Percentiles rank a stretch among this genome's conserved stretches.
These are phyloP conservation scores for Candida succiphila DNA, from an alignment of 805 yeast species.

Conservation along the genomic window DNA sequence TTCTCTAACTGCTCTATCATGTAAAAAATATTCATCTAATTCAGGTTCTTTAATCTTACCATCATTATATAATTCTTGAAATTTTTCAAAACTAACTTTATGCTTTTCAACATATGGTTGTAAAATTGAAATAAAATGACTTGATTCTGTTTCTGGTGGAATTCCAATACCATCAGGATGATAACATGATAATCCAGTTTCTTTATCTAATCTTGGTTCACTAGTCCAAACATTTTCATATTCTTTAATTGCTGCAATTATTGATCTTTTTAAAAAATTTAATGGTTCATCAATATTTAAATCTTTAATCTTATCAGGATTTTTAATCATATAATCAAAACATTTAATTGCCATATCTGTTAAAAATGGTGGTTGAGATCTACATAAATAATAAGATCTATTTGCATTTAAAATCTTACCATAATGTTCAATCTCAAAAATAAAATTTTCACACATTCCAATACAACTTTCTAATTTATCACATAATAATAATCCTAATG, in stretches of 20 bases:
- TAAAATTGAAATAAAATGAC: conserved; percentile 72
- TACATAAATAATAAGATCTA: conserved; percentile 78
- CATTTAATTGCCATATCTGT: conserved; percentile 84
- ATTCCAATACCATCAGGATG: conserved; percentile 89
- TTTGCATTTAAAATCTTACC: conserved; percentile 93
- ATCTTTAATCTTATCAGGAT: not conserved
- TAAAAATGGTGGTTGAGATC: conserved; percentile 95
- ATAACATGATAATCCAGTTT: conserved; percentile 77
- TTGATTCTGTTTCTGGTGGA: conserved; percentile 92
- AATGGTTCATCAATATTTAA: conserved; percentile 16
- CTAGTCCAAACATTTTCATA: conserved; percentile 74
- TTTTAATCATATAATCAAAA: conserved; percentile 38
- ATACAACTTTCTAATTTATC: conserved; percentile 60
- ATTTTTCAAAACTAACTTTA: conserved; percentile 45
- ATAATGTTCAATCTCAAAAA: conserved; percentile 81
- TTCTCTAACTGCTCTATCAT: conserved; percentile 92
- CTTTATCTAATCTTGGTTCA: conserved; percentile 61
- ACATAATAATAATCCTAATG: conserved; percentile 69
- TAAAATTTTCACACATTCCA: conserved; percentile 88
- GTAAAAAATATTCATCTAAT: conserved; percentile 81
- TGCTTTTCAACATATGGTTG: conserved; percentile 60
- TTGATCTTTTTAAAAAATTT: conserved; percentile 55
- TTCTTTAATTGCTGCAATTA: conserved; percentile 77
- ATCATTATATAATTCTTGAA: conserved; percentile 59
- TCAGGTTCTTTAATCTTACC: conserved; percentile 62